Evolutionary conservation across 2,329 filamentous ascomycete genomes (phyloP).

Genomic region (Bipolaris cookei): DNA sequence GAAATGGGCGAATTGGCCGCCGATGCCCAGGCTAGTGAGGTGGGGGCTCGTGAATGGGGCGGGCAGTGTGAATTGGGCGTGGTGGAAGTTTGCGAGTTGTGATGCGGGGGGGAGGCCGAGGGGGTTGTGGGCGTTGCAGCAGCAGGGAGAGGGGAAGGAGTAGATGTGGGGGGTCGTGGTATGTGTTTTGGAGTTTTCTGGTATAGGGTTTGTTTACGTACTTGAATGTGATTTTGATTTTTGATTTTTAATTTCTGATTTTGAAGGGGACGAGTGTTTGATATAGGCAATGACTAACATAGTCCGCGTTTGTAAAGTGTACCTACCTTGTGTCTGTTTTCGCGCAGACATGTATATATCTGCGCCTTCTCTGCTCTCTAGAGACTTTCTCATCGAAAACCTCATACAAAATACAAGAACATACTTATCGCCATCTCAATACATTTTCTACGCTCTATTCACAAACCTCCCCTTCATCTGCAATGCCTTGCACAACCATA

Average conservation of each 20-base stretch:
- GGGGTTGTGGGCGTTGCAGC: conserved; percentile 40
- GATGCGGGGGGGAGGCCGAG: conserved; percentile 60
- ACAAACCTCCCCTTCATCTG: neutral
- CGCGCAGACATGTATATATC: no score
- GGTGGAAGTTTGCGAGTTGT: conserved; percentile 72
- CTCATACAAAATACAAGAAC: neutral
- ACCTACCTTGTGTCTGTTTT: no score
- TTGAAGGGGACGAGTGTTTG: no score
- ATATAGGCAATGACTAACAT: no score
- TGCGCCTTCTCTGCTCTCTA: no score
- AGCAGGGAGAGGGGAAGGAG: neutral
- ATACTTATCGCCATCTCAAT: neutral
- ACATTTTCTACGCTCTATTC: no score
- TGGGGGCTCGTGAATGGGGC: conserved; percentile 67
- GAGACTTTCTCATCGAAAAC: no score
- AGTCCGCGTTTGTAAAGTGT: no score
- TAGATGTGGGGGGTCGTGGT: neutral
- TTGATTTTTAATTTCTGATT: no score
- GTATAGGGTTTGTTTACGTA: no score
- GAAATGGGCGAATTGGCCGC: conserved; percentile 67
- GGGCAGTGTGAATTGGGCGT: conserved; percentile 61
- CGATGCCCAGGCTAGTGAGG: conserved; percentile 65
- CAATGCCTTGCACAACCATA: neutral
- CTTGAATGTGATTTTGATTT: neutral
- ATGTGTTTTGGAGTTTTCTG: neutral